A percentile compares a stretch with the other conserved stretches of the same genome.
Conservation (phyloP, 495 filamentous ascomycete species). For the Penicillium antarcticum region DNA sequence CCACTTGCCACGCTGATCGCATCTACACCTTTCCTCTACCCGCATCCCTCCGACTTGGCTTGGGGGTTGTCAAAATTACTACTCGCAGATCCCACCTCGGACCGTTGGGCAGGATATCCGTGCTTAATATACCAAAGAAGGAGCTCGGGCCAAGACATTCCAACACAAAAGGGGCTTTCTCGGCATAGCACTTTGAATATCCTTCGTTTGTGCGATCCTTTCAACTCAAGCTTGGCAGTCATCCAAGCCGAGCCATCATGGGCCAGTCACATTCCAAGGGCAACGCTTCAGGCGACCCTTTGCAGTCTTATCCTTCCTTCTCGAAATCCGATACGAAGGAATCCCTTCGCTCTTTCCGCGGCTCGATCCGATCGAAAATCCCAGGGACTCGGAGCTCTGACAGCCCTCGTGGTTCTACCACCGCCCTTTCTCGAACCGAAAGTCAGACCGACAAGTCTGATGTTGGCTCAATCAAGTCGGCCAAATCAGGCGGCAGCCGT, state of each 20-base stretch:
- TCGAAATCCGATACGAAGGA: constrained; percentile 93
- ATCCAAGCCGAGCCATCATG: constrained; percentile 56
- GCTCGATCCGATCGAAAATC: constrained; percentile 73
- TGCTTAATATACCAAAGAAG: constrained; percentile 23
- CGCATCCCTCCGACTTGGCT: not conserved
- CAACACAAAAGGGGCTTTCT: constrained; percentile 26
- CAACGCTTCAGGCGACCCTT: constrained; percentile 52
- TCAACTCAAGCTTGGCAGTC: constrained; percentile 33
- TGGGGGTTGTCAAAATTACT: not conserved
- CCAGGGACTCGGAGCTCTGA: constrained; percentile 57
- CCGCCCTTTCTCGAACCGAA: constrained; percentile 59
- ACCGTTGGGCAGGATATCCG: constrained; percentile 7
- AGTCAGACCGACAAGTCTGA: constrained; percentile 66
- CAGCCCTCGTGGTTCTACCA: constrained; percentile 74
- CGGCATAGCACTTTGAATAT: constrained; percentile 24
- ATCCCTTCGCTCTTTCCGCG: constrained; percentile 80
- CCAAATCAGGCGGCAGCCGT: constrained; percentile 64
- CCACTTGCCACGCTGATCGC: not conserved
- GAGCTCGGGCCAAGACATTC: constrained; percentile 39
- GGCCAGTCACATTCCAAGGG: constrained; percentile 90
- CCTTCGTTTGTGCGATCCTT: constrained; percentile 25
- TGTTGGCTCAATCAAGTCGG: constrained; percentile 67
- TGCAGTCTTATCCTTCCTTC: constrained; percentile 87
- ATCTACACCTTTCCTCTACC: not conserved
- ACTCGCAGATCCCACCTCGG: constrained; percentile 6